phyloP scores from a whole-genome alignment of 305 asterid genomes.

The Plantago coronopus region DNA sequence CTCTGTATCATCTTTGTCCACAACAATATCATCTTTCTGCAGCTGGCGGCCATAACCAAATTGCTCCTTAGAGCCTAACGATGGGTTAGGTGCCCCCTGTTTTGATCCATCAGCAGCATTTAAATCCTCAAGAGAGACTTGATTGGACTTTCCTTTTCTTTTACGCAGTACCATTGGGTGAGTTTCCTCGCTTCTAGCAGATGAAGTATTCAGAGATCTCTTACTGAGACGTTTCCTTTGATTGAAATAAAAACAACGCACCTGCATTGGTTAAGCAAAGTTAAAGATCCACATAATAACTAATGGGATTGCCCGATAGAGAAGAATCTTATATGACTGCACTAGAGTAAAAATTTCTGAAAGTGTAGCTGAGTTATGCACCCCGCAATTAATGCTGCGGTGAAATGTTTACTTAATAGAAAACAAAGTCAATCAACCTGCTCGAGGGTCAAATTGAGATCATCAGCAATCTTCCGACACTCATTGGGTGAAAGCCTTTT shows the following conservation, averaged over 20 bases:
- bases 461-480: conserved; percentile 76
- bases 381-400: conserved; percentile 8
- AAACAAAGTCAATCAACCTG: conserved; percentile 58
- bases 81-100: conserved; percentile 26
- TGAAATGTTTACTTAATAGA: too few species aligned
- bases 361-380: not conserved
- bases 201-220: too few species aligned
- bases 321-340: too few species aligned
- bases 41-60: conserved; percentile 31
- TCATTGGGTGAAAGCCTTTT: conserved; percentile 64
- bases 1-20: conserved; percentile 31
- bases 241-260: too few species aligned
- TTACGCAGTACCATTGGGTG: conserved; percentile 37
- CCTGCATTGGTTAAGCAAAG: too few species aligned
- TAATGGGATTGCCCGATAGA: too few species aligned
- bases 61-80: conserved; percentile 34
- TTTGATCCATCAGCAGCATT: conserved; percentile 33
- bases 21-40: conserved; percentile 29
- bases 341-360: too few species aligned
- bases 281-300: too few species aligned
- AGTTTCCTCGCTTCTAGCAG: too few species aligned
- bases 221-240: too few species aligned
- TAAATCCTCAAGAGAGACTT: conserved; percentile 39
- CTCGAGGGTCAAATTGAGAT: conserved; percentile 78
- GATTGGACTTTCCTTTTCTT: conserved; percentile 31